Conservation (phyloP, 352 stramenopile genomes). For the Globisporangium heterothallicum region DNA sequence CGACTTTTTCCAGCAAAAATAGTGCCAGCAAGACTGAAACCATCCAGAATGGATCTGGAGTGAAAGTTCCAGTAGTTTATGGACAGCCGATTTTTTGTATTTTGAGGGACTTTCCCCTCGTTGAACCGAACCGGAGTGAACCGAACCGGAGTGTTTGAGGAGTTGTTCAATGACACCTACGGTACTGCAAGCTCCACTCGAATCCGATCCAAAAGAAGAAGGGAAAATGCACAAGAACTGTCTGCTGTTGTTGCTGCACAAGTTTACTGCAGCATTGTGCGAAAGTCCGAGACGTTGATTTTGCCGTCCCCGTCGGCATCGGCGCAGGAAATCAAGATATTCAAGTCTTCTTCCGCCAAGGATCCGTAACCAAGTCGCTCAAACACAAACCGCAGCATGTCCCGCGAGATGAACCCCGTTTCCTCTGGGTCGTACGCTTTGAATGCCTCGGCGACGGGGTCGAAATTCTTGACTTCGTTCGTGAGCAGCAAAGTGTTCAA, state of each 20-base stretch:
- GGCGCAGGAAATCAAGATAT: constrained; percentile 79
- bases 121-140: too few species aligned
- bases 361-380: constrained; percentile 71
- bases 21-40: too few species aligned
- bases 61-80: too few species aligned
- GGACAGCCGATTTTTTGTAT: too few species aligned
- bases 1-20: too few species aligned
- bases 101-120: too few species aligned
- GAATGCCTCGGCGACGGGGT: constrained; percentile 87
- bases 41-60: too few species aligned
- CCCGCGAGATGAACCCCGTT: constrained; percentile 70
- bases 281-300: constrained; percentile 80
- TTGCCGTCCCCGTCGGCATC: constrained; percentile 80
- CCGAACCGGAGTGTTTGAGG: too few species aligned
- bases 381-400: constrained; percentile 86
- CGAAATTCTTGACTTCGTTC: constrained; percentile 89
- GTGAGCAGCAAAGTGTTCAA: constrained; percentile 74
- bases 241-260: background rate
- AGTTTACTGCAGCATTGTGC: constrained; percentile 54
- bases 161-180: too few species aligned
- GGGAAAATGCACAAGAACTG: background rate
- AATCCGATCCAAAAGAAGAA: too few species aligned
- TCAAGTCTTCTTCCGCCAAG: constrained; percentile 80
- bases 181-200: too few species aligned
- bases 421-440: constrained; percentile 86